Evolutionary conservation across 2,329 filamentous ascomycete species (phyloP), one percentile per base, ranked within the genome.

Genomic region (Monilinia fructicola): DNA sequence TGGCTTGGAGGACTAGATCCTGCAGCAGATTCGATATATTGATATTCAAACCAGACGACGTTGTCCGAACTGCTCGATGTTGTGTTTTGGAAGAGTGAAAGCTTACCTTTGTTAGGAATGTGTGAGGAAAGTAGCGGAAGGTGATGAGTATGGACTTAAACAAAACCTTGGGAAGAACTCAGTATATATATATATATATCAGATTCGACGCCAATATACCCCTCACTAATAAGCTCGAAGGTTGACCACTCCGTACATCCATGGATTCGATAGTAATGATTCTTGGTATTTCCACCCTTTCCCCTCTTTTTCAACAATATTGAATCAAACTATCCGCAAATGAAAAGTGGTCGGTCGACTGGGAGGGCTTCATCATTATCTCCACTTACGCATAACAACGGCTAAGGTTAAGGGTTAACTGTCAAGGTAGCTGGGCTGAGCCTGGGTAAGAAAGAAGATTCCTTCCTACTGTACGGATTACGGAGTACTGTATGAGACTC

Each of bases 281-380:
- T 44, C 26, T 59, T 59, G 23, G 40, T 16, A 59, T 48, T 48
- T 48, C 28, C 56, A 60, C 28, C 55, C 35, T 23, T 60, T 60
- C 56, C 42, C 42, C 42, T 48, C 56, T 48, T 60, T 48, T 48
- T 23, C 21, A 35, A 60, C 21, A 48, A 48, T 35, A 60, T 48
- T 59, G 21, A 40, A 40, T 59, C 42, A 11, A 59, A 59, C 26
- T 59, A 35, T 59, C 40, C 56, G 35, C 56, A 46, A 59, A 59
- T 59, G 56, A 59, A 46, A 59, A 35, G 56, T 48, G 40, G 56
- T 59, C 55, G 26, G 56, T 59, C 55, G 26, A 58, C 55, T 58
- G 38, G 55, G 40, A 58, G 40, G 26, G 26, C 54, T 28, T 56
- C 23, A 28, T 56, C 54, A 18, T 18, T 12, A 26, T 54, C 38